These are phyloP conservation scores for Cryphonectria nitschkei DNA, from an alignment of 2,329 filamentous ascomycete genomes.

Conservation along the genomic window DNA sequence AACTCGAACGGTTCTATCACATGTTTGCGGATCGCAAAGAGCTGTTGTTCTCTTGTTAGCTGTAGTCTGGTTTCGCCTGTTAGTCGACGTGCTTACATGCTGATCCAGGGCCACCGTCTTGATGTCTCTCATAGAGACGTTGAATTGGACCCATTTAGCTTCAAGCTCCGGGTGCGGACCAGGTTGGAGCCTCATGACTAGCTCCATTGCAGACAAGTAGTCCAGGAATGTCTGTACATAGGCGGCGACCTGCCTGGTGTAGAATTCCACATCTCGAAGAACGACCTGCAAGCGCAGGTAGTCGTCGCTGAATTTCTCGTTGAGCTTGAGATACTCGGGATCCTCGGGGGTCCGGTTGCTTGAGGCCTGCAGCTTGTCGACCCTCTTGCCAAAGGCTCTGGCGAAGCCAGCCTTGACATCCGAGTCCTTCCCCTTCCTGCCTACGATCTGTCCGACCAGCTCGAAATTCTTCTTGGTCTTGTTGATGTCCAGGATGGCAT, in stretches of 20 bases:
- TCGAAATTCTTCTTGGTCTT: constrained; percentile 95
- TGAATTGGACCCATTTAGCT: constrained; percentile 92
- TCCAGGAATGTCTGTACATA: constrained; percentile 82
- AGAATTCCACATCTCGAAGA: constrained; percentile 90
- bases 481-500: constrained; percentile 84
- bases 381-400: constrained; percentile 86
- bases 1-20: constrained; percentile 71
- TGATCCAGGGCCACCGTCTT: constrained; percentile 81
- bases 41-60: constrained; percentile 46
- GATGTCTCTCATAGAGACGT: constrained; percentile 83
- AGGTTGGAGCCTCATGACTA: constrained; percentile 73
- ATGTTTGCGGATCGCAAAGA: constrained; percentile 72
- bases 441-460: constrained; percentile 85
- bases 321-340: constrained; percentile 75
- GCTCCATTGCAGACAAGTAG: constrained; percentile 80
- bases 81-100: constrained; percentile 63
- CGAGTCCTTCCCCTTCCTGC: constrained; percentile 83
- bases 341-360: constrained; percentile 71
- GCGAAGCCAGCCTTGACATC: constrained; percentile 84
- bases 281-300: constrained; percentile 92
- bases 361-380: constrained; percentile 78
- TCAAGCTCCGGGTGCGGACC: constrained; percentile 82
- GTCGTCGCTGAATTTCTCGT: constrained; percentile 88
- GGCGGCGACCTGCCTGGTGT: constrained; percentile 78
- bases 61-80: neutral